A percentile compares a stretch with the other conserved stretches of the same genome.
Evolutionary conservation across 2,329 filamentous ascomycete species (phyloP).

Genomic region (Hortaea werneckii): DNA sequence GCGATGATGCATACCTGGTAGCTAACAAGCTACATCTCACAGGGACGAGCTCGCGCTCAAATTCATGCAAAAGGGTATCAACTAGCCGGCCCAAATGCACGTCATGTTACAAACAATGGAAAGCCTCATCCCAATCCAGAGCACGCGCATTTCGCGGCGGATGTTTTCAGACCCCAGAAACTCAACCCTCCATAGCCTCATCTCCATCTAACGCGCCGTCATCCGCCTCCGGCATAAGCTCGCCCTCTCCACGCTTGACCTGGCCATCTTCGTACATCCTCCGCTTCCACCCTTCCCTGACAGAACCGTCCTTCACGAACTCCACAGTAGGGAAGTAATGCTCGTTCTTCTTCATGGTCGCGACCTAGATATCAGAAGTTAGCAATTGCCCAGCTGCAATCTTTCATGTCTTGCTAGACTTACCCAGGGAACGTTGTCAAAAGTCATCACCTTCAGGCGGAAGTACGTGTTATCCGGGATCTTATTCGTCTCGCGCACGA

Average conservation of each 20-base stretch:
- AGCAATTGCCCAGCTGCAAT: slow-evolving; percentile 28
- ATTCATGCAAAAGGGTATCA: too few relatives aligned
- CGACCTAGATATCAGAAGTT: slow-evolving; percentile 22
- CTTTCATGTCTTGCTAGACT: too few relatives aligned
- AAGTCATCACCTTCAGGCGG: slow-evolving; percentile 91
- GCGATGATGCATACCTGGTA: too few relatives aligned
- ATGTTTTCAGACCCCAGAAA: too few relatives aligned
- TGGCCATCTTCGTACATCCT: slow-evolving; percentile 44
- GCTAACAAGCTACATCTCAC: too few relatives aligned
- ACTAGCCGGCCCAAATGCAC: too few relatives aligned
- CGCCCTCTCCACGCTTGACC: slow-evolving; percentile 24
- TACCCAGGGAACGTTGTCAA: slow-evolving; percentile 92
- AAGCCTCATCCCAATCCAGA: too few relatives aligned
- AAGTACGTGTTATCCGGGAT: slow-evolving; percentile 98
- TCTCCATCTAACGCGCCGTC: slow-evolving; percentile 5
- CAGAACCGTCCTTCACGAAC: slow-evolving; percentile 47
- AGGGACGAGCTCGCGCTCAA: too few relatives aligned
- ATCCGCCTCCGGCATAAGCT: slow-evolving; percentile 8
- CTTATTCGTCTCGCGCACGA: slow-evolving; percentile 69
- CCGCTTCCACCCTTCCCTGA: slow-evolving; percentile 47
- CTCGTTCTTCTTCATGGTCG: slow-evolving; percentile 99
- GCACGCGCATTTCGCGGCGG: too few relatives aligned
- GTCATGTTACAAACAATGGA: too few relatives aligned
- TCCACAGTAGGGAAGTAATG: slow-evolving; percentile 73
- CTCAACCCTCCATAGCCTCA: slow-evolving; percentile 2